Evolutionary conservation across 75 land plant genomes (phyloP).

Genomic region (Cryptomeria japonica): DNA sequence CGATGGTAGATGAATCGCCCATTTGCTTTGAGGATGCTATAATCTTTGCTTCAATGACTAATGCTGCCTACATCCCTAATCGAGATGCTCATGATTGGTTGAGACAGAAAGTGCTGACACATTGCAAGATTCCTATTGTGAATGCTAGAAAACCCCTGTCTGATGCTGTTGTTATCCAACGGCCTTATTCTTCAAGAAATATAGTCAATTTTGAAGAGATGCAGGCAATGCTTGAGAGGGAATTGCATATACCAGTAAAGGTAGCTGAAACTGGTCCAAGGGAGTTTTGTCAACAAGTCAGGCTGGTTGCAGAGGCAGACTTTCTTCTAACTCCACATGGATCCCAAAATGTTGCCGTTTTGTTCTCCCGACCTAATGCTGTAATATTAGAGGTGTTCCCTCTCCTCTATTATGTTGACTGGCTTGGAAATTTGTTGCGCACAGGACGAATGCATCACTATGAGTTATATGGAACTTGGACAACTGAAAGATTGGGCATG

Average conservation of each 20-base stretch:
- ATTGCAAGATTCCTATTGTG: slow-evolving; percentile 32
- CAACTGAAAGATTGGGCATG: slow-evolving; percentile 36
- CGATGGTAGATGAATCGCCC: slow-evolving; percentile 17
- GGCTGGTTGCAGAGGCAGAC: slow-evolving; percentile 40
- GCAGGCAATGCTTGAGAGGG: slow-evolving; percentile 19
- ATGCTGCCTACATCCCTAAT: slow-evolving; percentile 45
- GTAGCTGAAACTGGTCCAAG: slow-evolving; percentile 29
- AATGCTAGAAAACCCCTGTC: slow-evolving; percentile 26
- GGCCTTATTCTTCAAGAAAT: slow-evolving; percentile 33
- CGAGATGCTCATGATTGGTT: slow-evolving; percentile 36
- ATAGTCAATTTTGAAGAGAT: slow-evolving; percentile 29
- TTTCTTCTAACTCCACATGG: slow-evolving; percentile 44
- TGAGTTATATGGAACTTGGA: slow-evolving; percentile 48
- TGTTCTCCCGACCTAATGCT: slow-evolving; percentile 31
- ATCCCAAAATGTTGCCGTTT: slow-evolving; percentile 38
- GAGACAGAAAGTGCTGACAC: slow-evolving; percentile 27
- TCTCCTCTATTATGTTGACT: slow-evolving; percentile 41
- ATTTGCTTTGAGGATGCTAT: slow-evolving; percentile 49
- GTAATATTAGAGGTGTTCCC: slow-evolving; percentile 40
- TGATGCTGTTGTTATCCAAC: slow-evolving; percentile 26
- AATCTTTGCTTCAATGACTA: slow-evolving; percentile 34
- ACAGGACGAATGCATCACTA: slow-evolving; percentile 33
- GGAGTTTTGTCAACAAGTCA: slow-evolving; percentile 43
- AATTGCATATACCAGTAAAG: slow-evolving; percentile 25
- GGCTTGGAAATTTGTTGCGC: slow-evolving; percentile 42